phyloP scores from a whole-genome alignment of 148 eudicot species.

The Talinum fruticosum region DNA sequence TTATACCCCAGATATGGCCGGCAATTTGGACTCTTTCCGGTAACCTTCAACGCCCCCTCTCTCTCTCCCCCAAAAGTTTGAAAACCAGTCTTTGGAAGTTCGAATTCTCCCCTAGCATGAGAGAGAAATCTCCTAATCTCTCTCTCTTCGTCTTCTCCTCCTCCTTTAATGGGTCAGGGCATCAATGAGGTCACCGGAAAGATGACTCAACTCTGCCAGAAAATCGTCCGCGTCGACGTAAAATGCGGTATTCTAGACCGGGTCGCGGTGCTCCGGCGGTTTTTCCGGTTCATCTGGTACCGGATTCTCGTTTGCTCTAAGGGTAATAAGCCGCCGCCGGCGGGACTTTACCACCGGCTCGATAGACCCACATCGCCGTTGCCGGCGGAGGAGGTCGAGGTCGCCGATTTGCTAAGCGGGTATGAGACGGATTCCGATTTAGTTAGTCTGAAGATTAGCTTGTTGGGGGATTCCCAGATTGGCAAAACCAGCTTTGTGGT shows the following conservation, averaged over 20 bases:
- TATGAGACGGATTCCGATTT: conserved; percentile 72
- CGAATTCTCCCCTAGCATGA: neutral
- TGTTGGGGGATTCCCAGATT: conserved; percentile 66
- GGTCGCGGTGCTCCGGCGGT: conserved; percentile 35
- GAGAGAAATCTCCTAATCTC: neutral
- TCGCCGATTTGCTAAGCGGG: conserved; percentile 30
- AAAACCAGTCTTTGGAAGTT: neutral
- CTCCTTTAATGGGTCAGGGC: conserved; percentile 27
- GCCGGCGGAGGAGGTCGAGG: conserved; percentile 27
- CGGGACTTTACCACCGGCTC: conserved; percentile 36
- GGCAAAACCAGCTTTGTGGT: conserved; percentile 89
- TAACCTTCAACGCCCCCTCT: neutral
- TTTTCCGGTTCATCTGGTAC: conserved; percentile 54
- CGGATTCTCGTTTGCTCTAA: conserved; percentile 47
- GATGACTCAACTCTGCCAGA: conserved; percentile 60
- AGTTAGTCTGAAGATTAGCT: conserved; percentile 59
- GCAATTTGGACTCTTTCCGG: neutral
- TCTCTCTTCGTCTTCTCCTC: neutral
- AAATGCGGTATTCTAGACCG: conserved; percentile 36
- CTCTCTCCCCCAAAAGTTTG: too few species aligned
- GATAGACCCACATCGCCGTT: conserved; percentile 21
- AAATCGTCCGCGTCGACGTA: conserved; percentile 40
- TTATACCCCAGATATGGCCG: neutral
- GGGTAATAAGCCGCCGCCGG: neutral
- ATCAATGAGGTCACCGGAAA: conserved; percentile 41